Evolutionary conservation across 805 yeast genomes (phyloP), one percentile per base, ranked within the genome.

Genomic region (Sugiyamaella lignohabitans): DNA sequence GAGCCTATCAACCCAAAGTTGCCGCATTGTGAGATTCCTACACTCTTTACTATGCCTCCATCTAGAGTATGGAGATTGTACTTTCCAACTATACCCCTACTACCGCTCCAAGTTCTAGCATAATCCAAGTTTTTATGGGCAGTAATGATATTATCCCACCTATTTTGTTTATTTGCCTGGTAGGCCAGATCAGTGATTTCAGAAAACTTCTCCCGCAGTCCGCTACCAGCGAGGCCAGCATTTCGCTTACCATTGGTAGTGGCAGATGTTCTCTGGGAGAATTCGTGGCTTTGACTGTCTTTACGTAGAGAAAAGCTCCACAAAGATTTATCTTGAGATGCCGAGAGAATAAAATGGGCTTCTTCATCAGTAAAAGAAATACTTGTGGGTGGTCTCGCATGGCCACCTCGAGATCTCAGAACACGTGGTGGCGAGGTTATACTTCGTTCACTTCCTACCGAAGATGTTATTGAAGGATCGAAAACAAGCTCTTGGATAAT

Each of bases 401-500:
- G 98, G n/a, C 99, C 99, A 58, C 97, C 98, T 61, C 98, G 78
- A 1, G 95, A 84, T 63, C 98, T 79, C 58, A 94, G 71, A 50
- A 82, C 79, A 60, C 98, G 81, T 38, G 98, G 98, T 1, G 96
- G 95, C 10, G 88, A 78, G 3, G 85, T 82, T 27, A 87, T 79
- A 8, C 14, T 8, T 8, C 14, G 8, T 8, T 8, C 14, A 36
- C 64, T 64, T 14, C 51, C 38, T 18, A 54, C 50, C 54, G 80
- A 77, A 3, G 82, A 67, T 1, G 83, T 69, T 43, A 89, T 68
- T 1, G 93, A 78, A 1, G 97, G 97, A 66, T 93, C 98, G 66
- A 93, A 93, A 0, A 88, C 97, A 56, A 73, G 85, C 65, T 93
- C 98, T 58, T 86, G 86, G 56, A 93, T 70, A 34, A 80, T 78